Conservation (phyloP, 1,139 yeast species). For the Blastobotrys aristatus region DNA sequence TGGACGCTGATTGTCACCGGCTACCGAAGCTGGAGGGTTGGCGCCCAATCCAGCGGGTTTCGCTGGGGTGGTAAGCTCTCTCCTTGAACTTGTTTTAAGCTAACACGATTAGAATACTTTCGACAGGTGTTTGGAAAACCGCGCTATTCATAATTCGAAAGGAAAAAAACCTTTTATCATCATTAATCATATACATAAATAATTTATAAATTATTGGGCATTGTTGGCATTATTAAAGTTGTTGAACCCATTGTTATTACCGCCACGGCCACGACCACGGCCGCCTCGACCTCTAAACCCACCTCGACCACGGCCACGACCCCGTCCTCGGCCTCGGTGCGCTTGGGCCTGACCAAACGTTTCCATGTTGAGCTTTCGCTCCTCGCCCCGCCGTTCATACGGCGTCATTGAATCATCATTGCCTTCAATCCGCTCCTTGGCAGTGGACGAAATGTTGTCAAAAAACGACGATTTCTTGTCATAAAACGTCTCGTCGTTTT, state of each 20-base stretch:
- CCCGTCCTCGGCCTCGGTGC: slow-evolving; percentile 35
- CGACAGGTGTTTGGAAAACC: background rate
- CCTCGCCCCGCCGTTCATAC: slow-evolving; percentile 57
- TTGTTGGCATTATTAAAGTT: background rate
- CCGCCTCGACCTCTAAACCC: slow-evolving; percentile 4
- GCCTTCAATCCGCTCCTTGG: slow-evolving; percentile 34
- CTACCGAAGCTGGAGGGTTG: slow-evolving; percentile 39
- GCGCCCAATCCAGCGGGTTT: slow-evolving; percentile 23
- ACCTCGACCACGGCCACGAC: slow-evolving; percentile 26
- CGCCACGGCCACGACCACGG: background rate
- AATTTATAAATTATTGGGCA: background rate
- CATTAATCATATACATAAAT: slow-evolving; percentile 1
- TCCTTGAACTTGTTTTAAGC: background rate
- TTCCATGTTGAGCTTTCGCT: slow-evolving; percentile 55
- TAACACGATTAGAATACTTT: background rate
- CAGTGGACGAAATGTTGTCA: slow-evolving; percentile 65
- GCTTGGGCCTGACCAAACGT: slow-evolving; percentile 58
- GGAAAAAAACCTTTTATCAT: background rate
- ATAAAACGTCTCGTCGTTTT: slow-evolving; percentile 41
- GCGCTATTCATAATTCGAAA: background rate
- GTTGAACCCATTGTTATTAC: background rate
- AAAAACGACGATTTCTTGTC: slow-evolving; percentile 73
- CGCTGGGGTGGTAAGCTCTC: slow-evolving; percentile 31
- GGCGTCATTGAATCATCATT: slow-evolving; percentile 27
- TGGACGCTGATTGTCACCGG: slow-evolving; percentile 42